These are phyloP conservation scores for Synchytrium microbalum DNA, from an alignment of 371 early-diverging fungal species.

Conservation along the genomic window DNA sequence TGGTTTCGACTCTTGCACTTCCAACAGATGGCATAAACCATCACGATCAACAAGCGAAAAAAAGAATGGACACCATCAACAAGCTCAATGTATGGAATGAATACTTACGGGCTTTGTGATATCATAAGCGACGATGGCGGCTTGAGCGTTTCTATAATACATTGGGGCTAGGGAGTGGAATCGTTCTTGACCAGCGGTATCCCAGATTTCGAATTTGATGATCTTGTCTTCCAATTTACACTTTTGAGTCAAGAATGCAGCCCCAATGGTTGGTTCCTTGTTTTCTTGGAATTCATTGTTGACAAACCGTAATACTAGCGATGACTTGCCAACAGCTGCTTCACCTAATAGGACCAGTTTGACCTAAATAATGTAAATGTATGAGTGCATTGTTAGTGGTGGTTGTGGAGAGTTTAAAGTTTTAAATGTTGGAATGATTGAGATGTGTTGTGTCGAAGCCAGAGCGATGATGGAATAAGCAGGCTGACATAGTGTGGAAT, in stretches of 20 bases:
- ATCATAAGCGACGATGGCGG: constrained; percentile 95
- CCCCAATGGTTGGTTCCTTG: constrained; percentile 95
- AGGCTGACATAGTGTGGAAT: no score
- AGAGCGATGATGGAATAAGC: no score
- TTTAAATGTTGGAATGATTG: not conserved
- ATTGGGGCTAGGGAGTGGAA: constrained; percentile 90
- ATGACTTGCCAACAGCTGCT: constrained; percentile 54
- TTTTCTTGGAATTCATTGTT: constrained; percentile 96
- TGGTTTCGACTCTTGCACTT: no score
- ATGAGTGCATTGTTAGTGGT: constrained; percentile 11
- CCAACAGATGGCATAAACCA: no score
- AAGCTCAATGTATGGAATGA: not conserved
- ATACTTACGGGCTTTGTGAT: constrained; percentile 73
- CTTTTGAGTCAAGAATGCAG: constrained; percentile 50
- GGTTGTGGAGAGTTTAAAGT: constrained; percentile 5
- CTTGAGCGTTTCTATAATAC: constrained; percentile 97
- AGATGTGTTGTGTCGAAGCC: no score
- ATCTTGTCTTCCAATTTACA: constrained; percentile 49
- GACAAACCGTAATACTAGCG: constrained; percentile 85
- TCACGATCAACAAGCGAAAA: constrained; percentile 3
- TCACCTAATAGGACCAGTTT: constrained; percentile 58
- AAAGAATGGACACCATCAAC: not conserved
- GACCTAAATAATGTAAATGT: no score
- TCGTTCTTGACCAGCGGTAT: constrained; percentile 62
- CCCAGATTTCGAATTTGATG: constrained; percentile 63